A percentile compares a stretch with the other conserved stretches of the same genome.
phyloP scores from a whole-genome alignment of 768 basidiomycete species.

The Podaxis sp. region DNA sequence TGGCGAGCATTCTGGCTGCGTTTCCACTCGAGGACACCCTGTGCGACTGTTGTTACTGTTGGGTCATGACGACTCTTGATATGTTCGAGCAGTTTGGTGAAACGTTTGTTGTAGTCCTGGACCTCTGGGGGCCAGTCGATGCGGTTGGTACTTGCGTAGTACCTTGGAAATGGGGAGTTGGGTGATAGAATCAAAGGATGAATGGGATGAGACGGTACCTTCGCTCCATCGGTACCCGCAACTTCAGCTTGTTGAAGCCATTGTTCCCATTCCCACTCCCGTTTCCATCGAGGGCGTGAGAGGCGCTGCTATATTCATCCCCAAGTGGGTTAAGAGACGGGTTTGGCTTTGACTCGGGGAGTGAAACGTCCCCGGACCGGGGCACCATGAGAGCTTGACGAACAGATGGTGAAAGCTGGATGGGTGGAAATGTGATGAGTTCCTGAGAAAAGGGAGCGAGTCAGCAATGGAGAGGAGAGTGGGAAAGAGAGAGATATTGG shows the following conservation, averaged over 20 bases:
- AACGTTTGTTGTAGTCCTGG: slow-evolving; percentile 87
- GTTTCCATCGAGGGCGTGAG: slow-evolving; percentile 13
- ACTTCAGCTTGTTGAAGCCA: slow-evolving; percentile 56
- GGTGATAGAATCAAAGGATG: slow-evolving; percentile 6
- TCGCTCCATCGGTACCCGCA: slow-evolving; percentile 83
- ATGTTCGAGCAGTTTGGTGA: slow-evolving; percentile 81
- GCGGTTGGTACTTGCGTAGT: slow-evolving; percentile 76
- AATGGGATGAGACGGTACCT: slow-evolving; percentile 47
- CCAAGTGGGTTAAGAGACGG: slow-evolving; percentile 59
- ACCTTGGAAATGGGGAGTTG: slow-evolving; percentile 44
- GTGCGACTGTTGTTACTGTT: slow-evolving; percentile 95
- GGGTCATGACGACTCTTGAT: slow-evolving; percentile 97
- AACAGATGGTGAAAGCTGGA: slow-evolving; percentile 67
- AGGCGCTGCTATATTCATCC: slow-evolving; percentile 22
- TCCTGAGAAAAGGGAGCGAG: slow-evolving; percentile 52
- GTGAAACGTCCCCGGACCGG: slow-evolving; percentile 42
- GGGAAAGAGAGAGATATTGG: background rate
- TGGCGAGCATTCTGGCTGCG: slow-evolving; percentile 62
- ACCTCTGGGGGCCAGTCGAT: slow-evolving; percentile 90
- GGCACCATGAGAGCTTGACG: slow-evolving; percentile 62
- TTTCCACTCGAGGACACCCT: slow-evolving; percentile 98
- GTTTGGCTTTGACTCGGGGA: slow-evolving; percentile 81
- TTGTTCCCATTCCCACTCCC: slow-evolving; percentile 38
- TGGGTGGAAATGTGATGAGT: slow-evolving; percentile 81
- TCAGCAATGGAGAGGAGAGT: slow-evolving; percentile 1